phyloP scores from a whole-genome alignment of 495 filamentous ascomycete species.

The Aspergillus ostianus region DNA sequence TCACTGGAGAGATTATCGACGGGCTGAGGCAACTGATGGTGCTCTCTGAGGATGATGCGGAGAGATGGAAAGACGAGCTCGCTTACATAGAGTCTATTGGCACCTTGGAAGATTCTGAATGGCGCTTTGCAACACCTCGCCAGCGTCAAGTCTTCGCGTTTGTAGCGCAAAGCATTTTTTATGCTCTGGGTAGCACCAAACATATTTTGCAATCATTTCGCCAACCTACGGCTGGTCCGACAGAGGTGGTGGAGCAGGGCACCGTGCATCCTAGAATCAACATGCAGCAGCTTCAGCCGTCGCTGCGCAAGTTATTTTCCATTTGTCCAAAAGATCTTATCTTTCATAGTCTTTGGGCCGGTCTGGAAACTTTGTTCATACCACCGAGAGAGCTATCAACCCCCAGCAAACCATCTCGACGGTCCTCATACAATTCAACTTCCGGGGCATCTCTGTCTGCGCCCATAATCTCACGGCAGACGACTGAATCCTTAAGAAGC shows the following conservation, averaged over 20 bases:
- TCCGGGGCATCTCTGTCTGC: constrained; percentile 20
- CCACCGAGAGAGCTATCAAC: constrained; percentile 56
- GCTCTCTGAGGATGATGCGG: constrained; percentile 36
- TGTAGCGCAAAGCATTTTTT: constrained; percentile 71
- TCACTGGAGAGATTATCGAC: constrained; percentile 41
- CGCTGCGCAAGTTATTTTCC: constrained; percentile 34
- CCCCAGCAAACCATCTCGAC: constrained; percentile 33
- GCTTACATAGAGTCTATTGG: constrained; percentile 39
- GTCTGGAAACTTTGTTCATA: constrained; percentile 64
- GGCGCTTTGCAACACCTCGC: constrained; percentile 37
- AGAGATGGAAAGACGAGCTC: constrained; percentile 41
- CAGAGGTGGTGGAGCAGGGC: constrained; percentile 7
- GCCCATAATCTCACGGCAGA: constrained; percentile 28
- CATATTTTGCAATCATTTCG: constrained; percentile 66
- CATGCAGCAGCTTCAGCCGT: constrained; percentile 30
- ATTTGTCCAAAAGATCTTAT: constrained; percentile 54
- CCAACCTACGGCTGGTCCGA: constrained; percentile 26
- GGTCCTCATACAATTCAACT: constrained; percentile 37
- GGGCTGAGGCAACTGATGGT: constrained; percentile 37
- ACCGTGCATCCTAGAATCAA: constrained; percentile 25
- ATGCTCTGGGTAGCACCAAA: constrained; percentile 64
- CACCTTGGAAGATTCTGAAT: constrained; percentile 39
- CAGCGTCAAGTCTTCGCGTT: constrained; percentile 53
- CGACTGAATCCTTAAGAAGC: constrained; percentile 27
- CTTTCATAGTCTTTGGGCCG: constrained; percentile 75